Evolutionary conservation across 192 early-diverging fungal genomes (phyloP).

Genomic region (Rhizophagus clarus): DNA sequence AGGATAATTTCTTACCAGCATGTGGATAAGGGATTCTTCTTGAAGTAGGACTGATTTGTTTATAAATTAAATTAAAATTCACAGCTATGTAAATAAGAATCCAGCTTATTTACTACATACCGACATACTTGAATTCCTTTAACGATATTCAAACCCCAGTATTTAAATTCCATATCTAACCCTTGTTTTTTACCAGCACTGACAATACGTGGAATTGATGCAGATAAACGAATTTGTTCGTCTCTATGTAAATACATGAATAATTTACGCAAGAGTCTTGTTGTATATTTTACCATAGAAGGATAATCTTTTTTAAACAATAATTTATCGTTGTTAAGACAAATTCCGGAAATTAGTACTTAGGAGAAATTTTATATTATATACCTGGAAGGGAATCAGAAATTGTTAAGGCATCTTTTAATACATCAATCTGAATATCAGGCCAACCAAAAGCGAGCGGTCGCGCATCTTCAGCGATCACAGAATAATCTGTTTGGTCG

Average conservation of each 20-base stretch:
- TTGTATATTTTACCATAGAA: conserved; percentile 62
- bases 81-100: not conserved
- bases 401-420: conserved; percentile 74
- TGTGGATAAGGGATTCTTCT: conserved; percentile 63
- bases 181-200: conserved; percentile 55
- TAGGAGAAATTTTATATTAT: not conserved
- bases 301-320: conserved; percentile 51
- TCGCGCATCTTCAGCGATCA: conserved; percentile 8
- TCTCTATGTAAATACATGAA: conserved; percentile 59
- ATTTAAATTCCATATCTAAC: conserved; percentile 49
- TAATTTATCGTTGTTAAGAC: not conserved
- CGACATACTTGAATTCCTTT: conserved; percentile 53
- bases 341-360: not conserved
- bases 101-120: conserved; percentile 25
- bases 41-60: conserved; percentile 48
- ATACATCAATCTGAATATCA: conserved; percentile 72
- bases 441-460: conserved; percentile 71
- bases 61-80: not conserved
- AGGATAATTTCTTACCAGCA: conserved; percentile 44
- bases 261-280: conserved; percentile 66
- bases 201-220: conserved; percentile 57
- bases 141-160: conserved; percentile 63
- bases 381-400: conserved; percentile 70
- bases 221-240: conserved; percentile 67
- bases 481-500: conserved; percentile 12